A percentile compares a stretch with the other conserved stretches of the same genome.
These are phyloP conservation scores for Vitellaria paradoxa DNA, from an alignment of 179 eudicot genomes.

Conservation along the genomic window DNA sequence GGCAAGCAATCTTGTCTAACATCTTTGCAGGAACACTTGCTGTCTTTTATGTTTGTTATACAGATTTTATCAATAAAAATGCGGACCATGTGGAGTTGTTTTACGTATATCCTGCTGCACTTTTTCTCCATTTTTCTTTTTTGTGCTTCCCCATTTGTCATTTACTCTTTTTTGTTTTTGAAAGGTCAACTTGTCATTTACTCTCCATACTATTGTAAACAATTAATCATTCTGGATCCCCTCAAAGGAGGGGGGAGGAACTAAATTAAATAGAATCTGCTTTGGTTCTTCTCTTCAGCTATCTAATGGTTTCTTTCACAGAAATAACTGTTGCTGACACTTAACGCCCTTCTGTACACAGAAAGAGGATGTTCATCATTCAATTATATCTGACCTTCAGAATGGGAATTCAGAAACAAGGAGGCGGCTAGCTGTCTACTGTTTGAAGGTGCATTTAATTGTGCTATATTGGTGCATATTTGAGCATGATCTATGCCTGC, in stretches of 20 bases:
- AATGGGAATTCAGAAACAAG: conserved; percentile 99
- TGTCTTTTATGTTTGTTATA: not conserved
- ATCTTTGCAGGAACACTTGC: conserved; percentile 4
- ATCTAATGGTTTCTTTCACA: not conserved
- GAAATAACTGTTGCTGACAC: conserved; percentile 8
- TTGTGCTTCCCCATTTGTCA: conserved; percentile 3
- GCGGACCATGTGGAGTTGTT: not conserved
- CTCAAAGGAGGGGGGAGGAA: no score
- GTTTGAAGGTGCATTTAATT: conserved; percentile 71
- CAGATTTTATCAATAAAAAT: not conserved
- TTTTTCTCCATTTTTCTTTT: not conserved
- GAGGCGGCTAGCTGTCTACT: conserved; percentile 97
- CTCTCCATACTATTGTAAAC: not conserved
- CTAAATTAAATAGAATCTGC: not conserved
- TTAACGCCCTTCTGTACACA: conserved; percentile 31
- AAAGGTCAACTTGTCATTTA: not conserved
- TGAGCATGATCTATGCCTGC: not conserved
- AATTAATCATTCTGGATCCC: not conserved
- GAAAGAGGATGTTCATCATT: conserved; percentile 99
- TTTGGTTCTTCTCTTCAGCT: not conserved
- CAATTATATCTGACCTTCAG: conserved; percentile 98
- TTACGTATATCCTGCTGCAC: not conserved
- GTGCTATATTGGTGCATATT: not conserved
- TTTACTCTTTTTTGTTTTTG: not conserved
- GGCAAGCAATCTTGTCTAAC: not conserved